A percentile compares a stretch with the other conserved stretches of the same genome.
Conservation (phyloP, 768 basidiomycete genomes). For the Rhodotorula paludigena region DNA sequence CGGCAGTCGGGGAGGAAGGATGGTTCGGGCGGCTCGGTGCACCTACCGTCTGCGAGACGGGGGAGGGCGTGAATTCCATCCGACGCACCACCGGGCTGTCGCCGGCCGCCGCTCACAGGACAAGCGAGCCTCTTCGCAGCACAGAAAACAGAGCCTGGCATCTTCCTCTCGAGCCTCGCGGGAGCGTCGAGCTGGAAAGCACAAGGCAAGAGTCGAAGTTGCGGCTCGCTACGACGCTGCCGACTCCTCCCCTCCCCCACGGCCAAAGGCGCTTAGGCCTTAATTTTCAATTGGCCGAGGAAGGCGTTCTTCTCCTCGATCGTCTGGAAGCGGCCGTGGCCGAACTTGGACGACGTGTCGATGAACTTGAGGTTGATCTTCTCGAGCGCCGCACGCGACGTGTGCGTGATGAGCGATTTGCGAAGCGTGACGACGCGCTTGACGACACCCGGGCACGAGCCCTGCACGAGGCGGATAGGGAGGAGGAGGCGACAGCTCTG, state of each 20-base stretch:
- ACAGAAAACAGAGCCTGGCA: too few relatives aligned
- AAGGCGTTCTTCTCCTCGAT: slow-evolving; percentile 93
- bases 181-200: neutral
- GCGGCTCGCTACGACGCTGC: neutral
- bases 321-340: slow-evolving; percentile 44
- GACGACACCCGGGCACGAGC: slow-evolving; percentile 89
- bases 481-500: too few relatives aligned
- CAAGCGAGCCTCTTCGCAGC: too few relatives aligned
- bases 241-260: neutral
- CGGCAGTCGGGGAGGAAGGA: too few relatives aligned
- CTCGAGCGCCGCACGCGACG: slow-evolving; percentile 91
- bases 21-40: too few relatives aligned
- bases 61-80: too few relatives aligned
- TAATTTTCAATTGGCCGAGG: slow-evolving; percentile 55
- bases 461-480: slow-evolving; percentile 44
- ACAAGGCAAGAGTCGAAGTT: too few relatives aligned
- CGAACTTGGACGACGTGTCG: slow-evolving; percentile 50
- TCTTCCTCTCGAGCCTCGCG: too few relatives aligned
- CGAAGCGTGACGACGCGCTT: slow-evolving; percentile 97
- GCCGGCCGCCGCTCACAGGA: too few relatives aligned
- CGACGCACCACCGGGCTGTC: too few relatives aligned
- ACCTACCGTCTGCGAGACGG: too few relatives aligned
- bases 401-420: slow-evolving; percentile 94
- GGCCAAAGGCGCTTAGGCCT: slow-evolving; percentile 31
- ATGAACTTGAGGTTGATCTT: slow-evolving; percentile 57